Conservation (phyloP, 2,329 filamentous ascomycete genomes). For the Cytospora leucostoma region DNA sequence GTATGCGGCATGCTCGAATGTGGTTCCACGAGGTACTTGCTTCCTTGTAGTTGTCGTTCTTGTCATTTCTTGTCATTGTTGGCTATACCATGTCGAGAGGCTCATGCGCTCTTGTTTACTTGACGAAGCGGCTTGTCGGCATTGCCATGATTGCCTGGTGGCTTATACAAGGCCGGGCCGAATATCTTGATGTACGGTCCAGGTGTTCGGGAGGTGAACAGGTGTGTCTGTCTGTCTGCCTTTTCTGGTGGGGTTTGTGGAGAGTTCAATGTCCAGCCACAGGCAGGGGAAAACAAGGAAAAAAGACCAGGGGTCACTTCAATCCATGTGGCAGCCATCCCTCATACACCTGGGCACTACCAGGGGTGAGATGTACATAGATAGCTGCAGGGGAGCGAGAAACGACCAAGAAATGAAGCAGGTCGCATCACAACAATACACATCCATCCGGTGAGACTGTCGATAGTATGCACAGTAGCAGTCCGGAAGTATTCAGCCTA, state of each 20-base stretch:
- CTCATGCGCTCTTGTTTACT: neutral
- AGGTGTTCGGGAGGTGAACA: constrained; percentile 6
- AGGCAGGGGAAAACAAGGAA: neutral
- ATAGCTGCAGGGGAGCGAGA: neutral
- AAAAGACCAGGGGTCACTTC: neutral
- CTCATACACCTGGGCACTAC: too few relatives aligned
- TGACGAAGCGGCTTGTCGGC: neutral
- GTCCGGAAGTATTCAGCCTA: too few relatives aligned
- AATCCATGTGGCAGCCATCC: too few relatives aligned
- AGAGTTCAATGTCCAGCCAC: neutral
- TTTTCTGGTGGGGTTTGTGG: neutral
- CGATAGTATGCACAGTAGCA: too few relatives aligned
- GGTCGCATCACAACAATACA: neutral
- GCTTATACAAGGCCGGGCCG: constrained; percentile 17
- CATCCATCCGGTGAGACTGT: too few relatives aligned
- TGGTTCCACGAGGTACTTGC: neutral
- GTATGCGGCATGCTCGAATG: constrained; percentile 1
- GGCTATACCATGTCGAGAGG: neutral
- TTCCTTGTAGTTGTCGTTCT: neutral
- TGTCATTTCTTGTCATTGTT: neutral
- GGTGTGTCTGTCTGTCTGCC: neutral
- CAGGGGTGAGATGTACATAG: neutral
- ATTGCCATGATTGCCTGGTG: neutral
- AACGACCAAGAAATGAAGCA: neutral
- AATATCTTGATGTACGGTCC: constrained; percentile 19